phyloP scores from a whole-genome alignment of 2,329 filamentous ascomycete species.

The Aphanoascus verrucosus region DNA sequence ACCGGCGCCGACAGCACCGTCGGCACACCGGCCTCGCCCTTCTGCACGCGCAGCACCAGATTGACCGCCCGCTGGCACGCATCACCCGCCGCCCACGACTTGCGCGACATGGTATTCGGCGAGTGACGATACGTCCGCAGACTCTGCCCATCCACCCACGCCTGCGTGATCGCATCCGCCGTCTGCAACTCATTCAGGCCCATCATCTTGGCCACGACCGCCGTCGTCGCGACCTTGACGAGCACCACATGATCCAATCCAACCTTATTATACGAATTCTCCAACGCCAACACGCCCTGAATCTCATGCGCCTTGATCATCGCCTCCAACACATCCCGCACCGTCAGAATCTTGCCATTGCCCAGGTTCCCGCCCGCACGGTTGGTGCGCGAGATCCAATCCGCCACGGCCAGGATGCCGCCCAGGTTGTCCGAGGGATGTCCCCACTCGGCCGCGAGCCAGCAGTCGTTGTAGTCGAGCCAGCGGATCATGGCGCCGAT shows the following conservation, averaged over 20 bases:
- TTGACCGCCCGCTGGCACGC: constrained; percentile 93
- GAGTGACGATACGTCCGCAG: constrained; percentile 95
- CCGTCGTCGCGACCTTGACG: constrained; percentile 92
- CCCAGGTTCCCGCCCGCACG: constrained; percentile 65
- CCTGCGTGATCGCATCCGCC: constrained; percentile 88
- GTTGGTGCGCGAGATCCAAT: constrained; percentile 95
- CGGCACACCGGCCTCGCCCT: constrained; percentile 81
- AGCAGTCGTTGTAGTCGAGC: constrained; percentile 99
- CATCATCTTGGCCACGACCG: constrained; percentile 91
- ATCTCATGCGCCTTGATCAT: constrained; percentile 99
- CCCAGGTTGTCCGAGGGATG: constrained; percentile 97
- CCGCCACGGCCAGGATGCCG: constrained; percentile 88
- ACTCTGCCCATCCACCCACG: constrained; percentile 92
- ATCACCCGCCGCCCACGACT: constrained; percentile 97
- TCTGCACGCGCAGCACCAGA: constrained; percentile 78
- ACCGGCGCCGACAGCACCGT: constrained; percentile 84
- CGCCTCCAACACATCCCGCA: constrained; percentile 83
- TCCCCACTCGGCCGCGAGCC: constrained; percentile 97
- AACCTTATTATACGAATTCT: constrained; percentile 99
- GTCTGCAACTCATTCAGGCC: constrained; percentile 83
- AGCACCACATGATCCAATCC: constrained; percentile 95
- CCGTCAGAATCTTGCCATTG: constrained; percentile 67
- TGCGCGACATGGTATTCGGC: constrained; percentile 98
- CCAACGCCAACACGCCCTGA: constrained; percentile 87
- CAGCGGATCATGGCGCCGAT: constrained; percentile 98